Evolutionary conservation across 2,329 filamentous ascomycete species (phyloP), one percentile per base, ranked within the genome.

Genomic region (Scorias spongiosa): DNA sequence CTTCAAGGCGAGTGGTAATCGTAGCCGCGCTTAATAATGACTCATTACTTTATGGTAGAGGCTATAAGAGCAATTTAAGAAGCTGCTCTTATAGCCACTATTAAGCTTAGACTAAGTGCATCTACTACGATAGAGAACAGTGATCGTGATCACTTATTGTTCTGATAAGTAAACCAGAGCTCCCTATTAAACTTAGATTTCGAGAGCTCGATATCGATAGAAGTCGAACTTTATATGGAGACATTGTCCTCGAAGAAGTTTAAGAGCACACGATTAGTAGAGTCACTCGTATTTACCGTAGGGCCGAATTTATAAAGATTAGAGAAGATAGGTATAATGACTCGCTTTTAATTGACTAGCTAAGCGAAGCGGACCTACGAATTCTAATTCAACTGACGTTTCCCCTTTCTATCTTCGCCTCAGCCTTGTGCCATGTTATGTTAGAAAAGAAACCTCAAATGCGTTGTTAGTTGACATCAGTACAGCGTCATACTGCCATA

Each of bases 331-430:
- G 42, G 32, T 36, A 36, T 15, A 10, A 28, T 14, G 38, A 36
- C 46, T 43, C 43, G 36, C 42, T 53, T 12, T 29, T 40, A 34
- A 32, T 5, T 17, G 46, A 49, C 42, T 58, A 53, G 57, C 56
- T 9, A 29, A 47, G 50, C 2, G 30, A 51, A 10, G 39, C 52
- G 6, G 40, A 10, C 20, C 48, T 54, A 5, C 10, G 53, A 11
- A 41, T 42, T 14, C 46, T 60, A 5, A 46, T 54, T 39, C 20
- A 48, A 9, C 54, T 52, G 37, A 39, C 58, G 5, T 42, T 49
- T 28, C 55, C 57, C 5, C 46, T 61, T 15, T 61, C 60, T 41
- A 60, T 60, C 36, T 55, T 49, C 29, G 53, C 59, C 8, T 41
- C 49, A 12, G 57, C 58, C 11, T 30, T 54, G 11, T 60, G 49